A percentile compares a stretch with the other conserved stretches of the same genome.
Evolutionary conservation across 169 alveolate species (phyloP).

Genomic region (Prorocentrum cordatum): DNA sequence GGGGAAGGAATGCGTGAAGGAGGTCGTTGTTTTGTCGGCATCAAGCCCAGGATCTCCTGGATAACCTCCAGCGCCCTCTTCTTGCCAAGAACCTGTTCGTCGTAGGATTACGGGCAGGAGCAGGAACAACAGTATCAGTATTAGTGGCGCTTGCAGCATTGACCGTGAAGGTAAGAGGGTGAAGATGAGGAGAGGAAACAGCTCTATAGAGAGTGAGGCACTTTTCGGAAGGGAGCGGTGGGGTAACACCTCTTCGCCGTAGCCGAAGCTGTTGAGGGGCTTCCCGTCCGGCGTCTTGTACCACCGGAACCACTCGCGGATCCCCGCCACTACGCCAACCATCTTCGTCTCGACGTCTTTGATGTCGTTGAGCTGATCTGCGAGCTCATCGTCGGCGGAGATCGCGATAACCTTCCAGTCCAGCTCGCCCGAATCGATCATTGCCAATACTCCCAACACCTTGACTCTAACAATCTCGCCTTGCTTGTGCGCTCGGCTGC

Average conservation of each 20-base stretch:
- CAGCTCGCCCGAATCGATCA: constrained; percentile 86
- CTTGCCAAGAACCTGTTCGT: too few relatives aligned
- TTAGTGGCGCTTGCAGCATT: too few relatives aligned
- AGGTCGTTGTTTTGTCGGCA: too few relatives aligned
- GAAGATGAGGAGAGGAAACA: too few relatives aligned
- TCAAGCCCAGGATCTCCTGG: too few relatives aligned
- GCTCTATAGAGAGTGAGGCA: too few relatives aligned
- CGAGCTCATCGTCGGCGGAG: constrained; percentile 58
- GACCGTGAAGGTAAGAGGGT: too few relatives aligned
- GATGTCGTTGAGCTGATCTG: constrained; percentile 35
- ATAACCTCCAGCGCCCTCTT: too few relatives aligned
- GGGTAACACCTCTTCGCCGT: constrained; percentile 70
- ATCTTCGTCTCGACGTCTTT: constrained; percentile 64
- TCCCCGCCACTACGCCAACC: constrained; percentile 69
- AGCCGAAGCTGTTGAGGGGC: constrained; percentile 71
- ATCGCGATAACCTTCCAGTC: constrained; percentile 87
- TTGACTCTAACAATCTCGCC: constrained; percentile 78
- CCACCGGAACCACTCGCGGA: constrained; percentile 75
- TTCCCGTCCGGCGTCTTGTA: constrained; percentile 71
- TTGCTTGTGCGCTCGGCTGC: constrained; percentile 73
- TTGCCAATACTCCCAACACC: constrained; percentile 85
- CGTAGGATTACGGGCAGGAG: too few relatives aligned
- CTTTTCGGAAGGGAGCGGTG: too few relatives aligned
- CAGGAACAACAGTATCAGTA: too few relatives aligned
- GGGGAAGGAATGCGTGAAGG: too few relatives aligned